phyloP scores from a whole-genome alignment of 768 basidiomycete species.

The Lanmaoa rubissima region DNA sequence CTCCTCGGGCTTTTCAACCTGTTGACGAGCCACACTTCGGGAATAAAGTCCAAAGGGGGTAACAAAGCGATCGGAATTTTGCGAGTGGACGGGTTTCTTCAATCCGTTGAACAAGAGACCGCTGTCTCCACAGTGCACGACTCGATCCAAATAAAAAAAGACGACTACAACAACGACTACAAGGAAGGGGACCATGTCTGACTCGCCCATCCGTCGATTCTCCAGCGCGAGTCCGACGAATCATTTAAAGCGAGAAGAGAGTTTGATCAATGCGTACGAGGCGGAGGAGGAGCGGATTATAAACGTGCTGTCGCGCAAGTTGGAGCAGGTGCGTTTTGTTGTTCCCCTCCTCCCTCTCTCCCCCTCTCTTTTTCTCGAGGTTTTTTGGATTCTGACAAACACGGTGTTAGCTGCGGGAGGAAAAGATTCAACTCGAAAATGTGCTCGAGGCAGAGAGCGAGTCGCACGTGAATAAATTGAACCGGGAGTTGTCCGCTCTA shows the following conservation, averaged over 20 bases:
- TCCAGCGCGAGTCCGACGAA: constrained; percentile 46
- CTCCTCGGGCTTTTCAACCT: too few species aligned
- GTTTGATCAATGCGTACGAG: constrained; percentile 84
- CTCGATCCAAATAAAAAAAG: not conserved
- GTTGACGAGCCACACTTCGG: too few species aligned
- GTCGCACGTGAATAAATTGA: constrained; percentile 74
- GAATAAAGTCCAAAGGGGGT: too few species aligned
- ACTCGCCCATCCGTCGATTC: constrained; percentile 55
- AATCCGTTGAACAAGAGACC: too few species aligned
- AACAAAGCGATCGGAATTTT: too few species aligned
- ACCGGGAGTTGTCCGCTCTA: constrained; percentile 65
- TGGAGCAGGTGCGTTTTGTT: constrained; percentile 60
- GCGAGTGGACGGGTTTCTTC: too few species aligned
- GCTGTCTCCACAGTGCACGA: too few species aligned
- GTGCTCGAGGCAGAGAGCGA: constrained; percentile 83
- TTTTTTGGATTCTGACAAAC: not conserved
- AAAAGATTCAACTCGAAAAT: constrained; percentile 83
- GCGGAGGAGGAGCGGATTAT: constrained; percentile 90
- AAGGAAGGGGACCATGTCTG: constrained; percentile 21
- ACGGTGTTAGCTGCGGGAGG: constrained; percentile 64
- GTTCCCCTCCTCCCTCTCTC: too few species aligned
- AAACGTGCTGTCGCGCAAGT: constrained; percentile 76
- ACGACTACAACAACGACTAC: not conserved
- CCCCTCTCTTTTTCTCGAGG: too few species aligned
- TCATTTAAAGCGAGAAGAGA: constrained; percentile 55